These are phyloP conservation scores for Gomphus bonarii DNA, from an alignment of 1,284 basidiomycete genomes.

Conservation along the genomic window DNA sequence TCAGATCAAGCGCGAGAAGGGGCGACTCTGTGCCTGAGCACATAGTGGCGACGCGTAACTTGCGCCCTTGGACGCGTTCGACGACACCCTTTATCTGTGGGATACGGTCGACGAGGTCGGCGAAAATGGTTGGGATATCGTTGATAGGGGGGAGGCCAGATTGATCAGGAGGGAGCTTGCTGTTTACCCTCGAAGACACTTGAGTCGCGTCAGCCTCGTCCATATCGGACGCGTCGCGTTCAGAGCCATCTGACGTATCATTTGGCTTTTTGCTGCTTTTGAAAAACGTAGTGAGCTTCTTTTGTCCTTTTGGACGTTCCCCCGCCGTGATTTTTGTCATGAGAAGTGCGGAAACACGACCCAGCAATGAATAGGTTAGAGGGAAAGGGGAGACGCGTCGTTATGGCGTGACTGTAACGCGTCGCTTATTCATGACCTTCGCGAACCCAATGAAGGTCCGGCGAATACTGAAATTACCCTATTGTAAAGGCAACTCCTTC, in stretches of 20 bases:
- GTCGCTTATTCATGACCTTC: neutral
- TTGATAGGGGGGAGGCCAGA: constrained; percentile 73
- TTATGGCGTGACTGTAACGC: constrained; percentile 1
- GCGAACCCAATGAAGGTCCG: no score
- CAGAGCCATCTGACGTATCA: constrained; percentile 12
- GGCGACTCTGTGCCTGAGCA: constrained; percentile 96
- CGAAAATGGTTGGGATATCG: constrained; percentile 77
- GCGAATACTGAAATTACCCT: no score
- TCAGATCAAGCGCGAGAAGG: constrained; percentile 80
- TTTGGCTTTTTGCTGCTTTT: constrained; percentile 19
- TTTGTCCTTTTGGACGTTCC: constrained; percentile 33
- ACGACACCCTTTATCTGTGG: constrained; percentile 62
- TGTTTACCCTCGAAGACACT: constrained; percentile 17
- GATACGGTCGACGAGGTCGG: constrained; percentile 68
- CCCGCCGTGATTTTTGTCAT: constrained; percentile 36
- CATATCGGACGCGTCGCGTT: constrained; percentile 19
- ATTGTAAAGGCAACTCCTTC: no score
- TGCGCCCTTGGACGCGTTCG: constrained; percentile 66
- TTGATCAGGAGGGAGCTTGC: constrained; percentile 32
- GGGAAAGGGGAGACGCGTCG: constrained; percentile 8
- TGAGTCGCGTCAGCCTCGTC: constrained; percentile 17
- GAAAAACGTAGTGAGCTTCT: constrained; percentile 47
- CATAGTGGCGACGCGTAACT: constrained; percentile 92
- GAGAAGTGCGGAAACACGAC: constrained; percentile 9
- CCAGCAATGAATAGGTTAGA: neutral